A percentile compares a stretch with the other conserved stretches of the same genome.
Evolutionary conservation across 441 rosid genomes (phyloP).

Genomic region (Eruca vesicaria): DNA sequence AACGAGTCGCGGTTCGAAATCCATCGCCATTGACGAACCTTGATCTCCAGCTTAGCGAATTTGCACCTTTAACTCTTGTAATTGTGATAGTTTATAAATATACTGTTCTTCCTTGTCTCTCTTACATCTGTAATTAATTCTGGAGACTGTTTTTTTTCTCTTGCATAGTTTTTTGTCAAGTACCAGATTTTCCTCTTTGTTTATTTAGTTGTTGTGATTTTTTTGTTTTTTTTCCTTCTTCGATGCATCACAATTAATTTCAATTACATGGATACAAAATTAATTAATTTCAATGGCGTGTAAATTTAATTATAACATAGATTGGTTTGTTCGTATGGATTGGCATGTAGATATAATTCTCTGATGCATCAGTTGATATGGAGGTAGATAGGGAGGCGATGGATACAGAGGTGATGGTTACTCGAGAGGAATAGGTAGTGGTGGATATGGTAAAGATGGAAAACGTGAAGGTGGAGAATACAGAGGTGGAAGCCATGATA

Average conservation of each 20-base stretch:
- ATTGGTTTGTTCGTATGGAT: neutral
- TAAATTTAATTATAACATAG: neutral
- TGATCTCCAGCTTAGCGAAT: too few species aligned
- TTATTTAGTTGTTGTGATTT: neutral
- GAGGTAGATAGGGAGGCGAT: neutral
- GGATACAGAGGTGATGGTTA: too few species aligned
- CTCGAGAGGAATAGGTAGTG: neutral
- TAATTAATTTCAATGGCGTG: neutral
- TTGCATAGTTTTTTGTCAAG: constrained; percentile 2
- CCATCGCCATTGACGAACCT: too few species aligned
- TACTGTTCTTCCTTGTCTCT: too few species aligned
- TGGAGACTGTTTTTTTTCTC: neutral
- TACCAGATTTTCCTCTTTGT: neutral
- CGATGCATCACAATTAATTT: neutral
- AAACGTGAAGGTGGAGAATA: neutral
- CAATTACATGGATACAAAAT: neutral
- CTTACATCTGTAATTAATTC: too few species aligned
- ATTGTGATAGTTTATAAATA: too few species aligned
- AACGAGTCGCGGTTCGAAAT: too few species aligned
- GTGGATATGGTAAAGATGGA: too few species aligned
- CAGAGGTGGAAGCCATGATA: neutral
- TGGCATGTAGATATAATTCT: too few species aligned
- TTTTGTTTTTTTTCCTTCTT: neutral
- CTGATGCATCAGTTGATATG: neutral
- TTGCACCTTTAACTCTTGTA: too few species aligned